Percentiles rank a stretch among this genome's conserved stretches.
phyloP scores from a whole-genome alignment of 768 basidiomycete species.

The Melanogaster broomeanus region DNA sequence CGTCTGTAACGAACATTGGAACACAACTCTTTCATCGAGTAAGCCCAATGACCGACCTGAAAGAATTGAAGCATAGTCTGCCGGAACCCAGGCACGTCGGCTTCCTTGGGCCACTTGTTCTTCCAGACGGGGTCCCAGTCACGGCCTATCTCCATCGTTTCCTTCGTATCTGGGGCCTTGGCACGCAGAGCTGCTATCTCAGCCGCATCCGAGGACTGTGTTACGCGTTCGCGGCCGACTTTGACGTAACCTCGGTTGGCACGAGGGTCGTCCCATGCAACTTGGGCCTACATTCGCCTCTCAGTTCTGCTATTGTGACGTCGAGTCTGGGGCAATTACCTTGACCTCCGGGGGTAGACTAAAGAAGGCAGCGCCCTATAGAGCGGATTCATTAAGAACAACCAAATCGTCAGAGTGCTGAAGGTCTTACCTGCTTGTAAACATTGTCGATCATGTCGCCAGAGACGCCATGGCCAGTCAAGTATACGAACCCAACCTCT shows the following conservation, averaged over 20 bases:
- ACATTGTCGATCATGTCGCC: constrained; percentile 53
- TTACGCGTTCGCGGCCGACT: constrained; percentile 81
- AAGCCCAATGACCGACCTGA: constrained; percentile 42
- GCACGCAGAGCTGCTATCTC: constrained; percentile 77
- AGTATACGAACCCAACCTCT: constrained; percentile 79
- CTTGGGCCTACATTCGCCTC: constrained; percentile 42
- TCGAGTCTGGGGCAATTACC: constrained; percentile 31
- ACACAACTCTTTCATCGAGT: not conserved
- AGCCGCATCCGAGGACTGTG: constrained; percentile 64
- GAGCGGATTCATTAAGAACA: not conserved
- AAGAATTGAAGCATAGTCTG: constrained; percentile 76
- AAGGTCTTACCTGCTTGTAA: constrained; percentile 58
- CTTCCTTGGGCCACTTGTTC: constrained; percentile 78
- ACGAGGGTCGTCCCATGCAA: constrained; percentile 85
- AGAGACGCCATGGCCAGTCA: constrained; percentile 72
- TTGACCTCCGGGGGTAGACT: constrained; percentile 60
- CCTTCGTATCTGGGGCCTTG: constrained; percentile 80
- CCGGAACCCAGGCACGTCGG: constrained; percentile 66
- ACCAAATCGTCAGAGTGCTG: constrained; percentile 8
- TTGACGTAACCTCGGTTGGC: constrained; percentile 84
- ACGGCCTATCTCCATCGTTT: constrained; percentile 87
- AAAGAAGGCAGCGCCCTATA: constrained; percentile 79
- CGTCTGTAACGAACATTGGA: constrained; percentile 41
- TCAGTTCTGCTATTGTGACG: not conserved
- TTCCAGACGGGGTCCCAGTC: constrained; percentile 79